Evolutionary conservation across 164 flowering plant species (phyloP), one percentile per base, ranked within the genome.

Genomic region (Stephania cephalantha): DNA sequence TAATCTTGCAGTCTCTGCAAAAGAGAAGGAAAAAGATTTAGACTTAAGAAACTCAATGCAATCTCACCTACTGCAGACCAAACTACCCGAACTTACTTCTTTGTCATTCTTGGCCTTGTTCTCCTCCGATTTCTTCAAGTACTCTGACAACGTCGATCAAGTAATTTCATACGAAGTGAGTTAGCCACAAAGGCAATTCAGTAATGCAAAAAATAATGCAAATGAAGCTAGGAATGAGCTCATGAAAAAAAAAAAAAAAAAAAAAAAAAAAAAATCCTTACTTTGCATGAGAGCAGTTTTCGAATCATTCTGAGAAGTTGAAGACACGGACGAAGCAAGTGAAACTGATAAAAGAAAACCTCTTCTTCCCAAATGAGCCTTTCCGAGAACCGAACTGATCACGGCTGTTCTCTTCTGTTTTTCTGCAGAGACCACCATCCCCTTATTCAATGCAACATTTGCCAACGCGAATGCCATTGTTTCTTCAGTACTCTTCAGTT

Each of bases 31-130:
- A 35, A 35, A 35, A 35, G 1, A 35, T 35, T 35, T 2, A 35
- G 3, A 35, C 42, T 12, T 11, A 18, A 70, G 9, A 7, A 70
- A n/a, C 6, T 45, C 11, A 48, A 70, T 13, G 15, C 70, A 15
- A 68, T 44, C 44, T 68, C 70, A 68, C 17, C 29, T 6, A 67
- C 29, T 66, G 31, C 35, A 6, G 4, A 63, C 7, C 3, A 53
- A 30, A 8, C 55, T 53, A 31, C 30, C 22, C 9, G 13, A 11
- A 18, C 45, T 64, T 78, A 90, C 97, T 91, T 91, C 95, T 79
- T 91, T 91, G 83, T 93, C 96, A 85, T 93, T 88, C 79, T 90
- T 90, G 77, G 85, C 84, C 81, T 90, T 93, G 88, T 93, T 93
- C 72, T 88, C 94, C 82, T 93, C 82, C 4, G 96, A 87, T 79